These are phyloP conservation scores for Leccinellum luteum DNA, from an alignment of 768 basidiomycete genomes.

Conservation along the genomic window DNA sequence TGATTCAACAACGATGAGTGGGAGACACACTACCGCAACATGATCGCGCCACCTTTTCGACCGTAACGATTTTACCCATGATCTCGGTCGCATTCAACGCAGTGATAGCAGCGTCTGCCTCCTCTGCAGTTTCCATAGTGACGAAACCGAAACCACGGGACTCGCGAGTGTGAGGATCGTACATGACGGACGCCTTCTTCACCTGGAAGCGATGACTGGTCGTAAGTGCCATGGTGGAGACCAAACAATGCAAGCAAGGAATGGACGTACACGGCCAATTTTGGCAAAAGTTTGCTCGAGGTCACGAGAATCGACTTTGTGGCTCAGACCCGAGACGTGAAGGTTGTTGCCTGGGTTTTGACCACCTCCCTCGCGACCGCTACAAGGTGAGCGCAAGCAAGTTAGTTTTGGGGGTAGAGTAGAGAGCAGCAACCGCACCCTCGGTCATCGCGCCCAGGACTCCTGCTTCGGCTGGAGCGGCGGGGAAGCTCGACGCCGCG, in stretches of 20 bases:
- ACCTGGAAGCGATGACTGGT: slow-evolving; percentile 31
- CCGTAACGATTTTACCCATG: slow-evolving; percentile 81
- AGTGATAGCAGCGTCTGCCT: slow-evolving; percentile 88
- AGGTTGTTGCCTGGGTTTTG: slow-evolving; percentile 67
- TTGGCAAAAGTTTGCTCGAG: slow-evolving; percentile 88
- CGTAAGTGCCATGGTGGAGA: slow-evolving; percentile 5
- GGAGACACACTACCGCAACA: background rate
- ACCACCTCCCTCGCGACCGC: slow-evolving; percentile 33
- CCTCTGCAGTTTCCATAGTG: slow-evolving; percentile 77
- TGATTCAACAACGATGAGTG: slow-evolving; percentile 27
- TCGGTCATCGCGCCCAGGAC: slow-evolving; percentile 60
- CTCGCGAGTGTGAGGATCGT: slow-evolving; percentile 67
- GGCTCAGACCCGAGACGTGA: slow-evolving; percentile 57
- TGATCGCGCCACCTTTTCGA: slow-evolving; percentile 69
- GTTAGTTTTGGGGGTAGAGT: background rate
- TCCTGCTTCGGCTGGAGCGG: slow-evolving; percentile 76
- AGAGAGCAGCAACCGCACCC: slow-evolving; percentile 41
- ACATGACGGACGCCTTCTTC: slow-evolving; percentile 69
- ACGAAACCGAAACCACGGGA: slow-evolving; percentile 89
- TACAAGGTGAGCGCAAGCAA: background rate
- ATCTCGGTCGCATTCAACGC: slow-evolving; percentile 81
- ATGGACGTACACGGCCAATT: slow-evolving; percentile 69
- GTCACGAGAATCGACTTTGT: slow-evolving; percentile 73
- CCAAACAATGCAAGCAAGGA: background rate
- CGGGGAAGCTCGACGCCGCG: slow-evolving; percentile 51